These are phyloP conservation scores for Irpex sp. DNA, from an alignment of 1,284 basidiomycete genomes.

Conservation along the genomic window DNA sequence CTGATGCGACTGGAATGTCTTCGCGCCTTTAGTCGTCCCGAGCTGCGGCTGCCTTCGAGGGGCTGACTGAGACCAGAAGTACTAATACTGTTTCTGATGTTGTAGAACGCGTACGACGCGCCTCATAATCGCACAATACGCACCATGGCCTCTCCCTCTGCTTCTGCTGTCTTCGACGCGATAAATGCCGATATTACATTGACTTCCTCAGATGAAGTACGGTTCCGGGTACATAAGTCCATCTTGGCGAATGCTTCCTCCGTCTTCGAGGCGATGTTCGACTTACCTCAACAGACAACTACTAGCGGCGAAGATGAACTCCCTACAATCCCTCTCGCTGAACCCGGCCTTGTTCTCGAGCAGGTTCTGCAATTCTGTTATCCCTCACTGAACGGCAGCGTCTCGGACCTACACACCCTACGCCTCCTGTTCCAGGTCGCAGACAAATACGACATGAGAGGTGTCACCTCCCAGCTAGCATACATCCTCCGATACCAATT, in stretches of 20 bases:
- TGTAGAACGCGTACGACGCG: neutral
- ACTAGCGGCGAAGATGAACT: neutral
- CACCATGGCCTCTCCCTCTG: neutral
- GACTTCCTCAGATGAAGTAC: constrained; percentile 20
- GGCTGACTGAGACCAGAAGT: too few species aligned
- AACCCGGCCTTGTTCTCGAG: constrained; percentile 4
- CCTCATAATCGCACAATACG: neutral
- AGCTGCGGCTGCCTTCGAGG: too few species aligned
- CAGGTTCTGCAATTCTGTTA: constrained; percentile 9
- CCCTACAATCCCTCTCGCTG: constrained; percentile 6
- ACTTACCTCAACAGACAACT: neutral
- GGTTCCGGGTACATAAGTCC: constrained; percentile 16
- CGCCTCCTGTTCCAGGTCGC: constrained; percentile 8
- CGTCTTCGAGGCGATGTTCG: constrained; percentile 14
- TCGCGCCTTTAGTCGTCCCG: too few species aligned
- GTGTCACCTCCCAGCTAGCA: constrained; percentile 9
- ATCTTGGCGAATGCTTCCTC: constrained; percentile 21
- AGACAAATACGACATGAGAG: constrained; percentile 7
- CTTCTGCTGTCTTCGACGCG: constrained; percentile 4
- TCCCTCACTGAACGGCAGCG: constrained; percentile 2
- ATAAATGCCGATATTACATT: constrained; percentile 27
- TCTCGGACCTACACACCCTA: constrained; percentile 5
- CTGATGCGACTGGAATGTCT: too few species aligned
- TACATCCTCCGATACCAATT: neutral
- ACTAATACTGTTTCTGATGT: neutral